These are phyloP conservation scores for Euphorbia celastroides DNA, from an alignment of 441 rosid genomes.

Conservation along the genomic window DNA sequence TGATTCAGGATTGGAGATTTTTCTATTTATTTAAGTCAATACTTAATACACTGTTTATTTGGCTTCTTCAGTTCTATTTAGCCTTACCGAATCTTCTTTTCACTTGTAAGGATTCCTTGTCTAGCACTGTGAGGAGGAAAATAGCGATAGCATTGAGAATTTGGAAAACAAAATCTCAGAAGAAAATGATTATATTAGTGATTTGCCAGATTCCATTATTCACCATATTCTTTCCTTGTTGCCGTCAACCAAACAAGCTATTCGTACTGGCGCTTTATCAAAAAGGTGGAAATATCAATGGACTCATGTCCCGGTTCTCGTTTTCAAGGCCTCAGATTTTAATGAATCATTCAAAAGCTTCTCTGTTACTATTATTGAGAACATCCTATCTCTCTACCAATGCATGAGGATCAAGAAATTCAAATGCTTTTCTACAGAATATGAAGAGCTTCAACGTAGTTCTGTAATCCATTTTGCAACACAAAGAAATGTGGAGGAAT, in stretches of 20 bases:
- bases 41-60: too few species aligned
- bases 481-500: constrained; percentile 1
- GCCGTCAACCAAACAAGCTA: constrained; percentile 11
- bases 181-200: constrained; percentile 15
- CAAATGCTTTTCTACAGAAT: neutral
- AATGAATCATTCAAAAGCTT: neutral
- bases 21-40: too few species aligned
- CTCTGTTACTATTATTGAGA: neutral
- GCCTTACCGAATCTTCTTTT: too few species aligned
- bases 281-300: constrained; percentile 16
- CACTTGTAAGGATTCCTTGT: too few species aligned
- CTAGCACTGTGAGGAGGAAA: neutral
- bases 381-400: neutral
- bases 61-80: neutral
- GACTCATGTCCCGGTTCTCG: constrained; percentile 12
- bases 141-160: neutral
- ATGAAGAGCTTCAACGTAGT: neutral
- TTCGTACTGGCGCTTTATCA: constrained; percentile 15
- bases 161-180: neutral
- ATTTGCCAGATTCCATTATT: constrained; percentile 17
- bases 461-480: constrained; percentile 16
- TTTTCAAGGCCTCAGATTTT: constrained; percentile 5
- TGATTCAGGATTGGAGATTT: too few species aligned
- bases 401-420: constrained; percentile 8
- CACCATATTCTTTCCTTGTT: constrained; percentile 19